Base-by-base conservation (phyloP, 805 yeast species). In the Zygotorulaspora sp. region DNA sequence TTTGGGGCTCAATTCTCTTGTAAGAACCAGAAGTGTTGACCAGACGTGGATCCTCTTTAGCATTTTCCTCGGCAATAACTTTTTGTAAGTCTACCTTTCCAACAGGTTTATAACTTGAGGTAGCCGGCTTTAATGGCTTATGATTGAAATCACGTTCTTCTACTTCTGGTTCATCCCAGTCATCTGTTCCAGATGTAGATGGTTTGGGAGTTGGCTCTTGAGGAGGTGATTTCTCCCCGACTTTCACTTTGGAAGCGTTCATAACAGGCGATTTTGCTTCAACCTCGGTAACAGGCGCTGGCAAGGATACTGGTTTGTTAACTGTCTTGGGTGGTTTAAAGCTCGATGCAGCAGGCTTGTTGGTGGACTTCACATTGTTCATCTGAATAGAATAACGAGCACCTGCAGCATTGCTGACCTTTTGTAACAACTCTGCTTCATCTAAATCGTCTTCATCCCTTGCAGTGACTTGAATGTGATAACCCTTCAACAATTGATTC, bases 391-490 rank as follows among this genome's bases (percentile, higher is more conserved):
- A 80, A 66, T 92, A 92, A 57, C 95, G 80, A 12, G 98, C 96
- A 53, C 98, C 98, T 2, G 97, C 84, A 22, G 97, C 96, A 49
- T 86, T 83, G 47, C 85, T 79, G 33, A 92, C 79, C 47, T 86
- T 80, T 30, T 77, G 71, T 49, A 87, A 61, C 41, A 92, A 74
- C 43, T 83, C 94, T 17, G 72, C 72, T 30, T 83, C 83, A 51
- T 86, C 84, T 58, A 94, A 72, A 61, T 92, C 98, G 55, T 88
- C 96, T 29, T 75, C 70, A 57, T 86, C 95, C 65, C 97, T 79
- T n/a, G 97, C 97, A 33, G 96, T 88, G 48, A 92, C 80, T 64
- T 92, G 97, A 38, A 92, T 89, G 59, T 92, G 98, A 65, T 90
- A 92, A 32, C 95, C 95, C 49, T 72, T 71, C 54, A 84, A 70